phyloP scores from a whole-genome alignment of 192 early-diverging fungal species.

The Coemansia sp. region DNA sequence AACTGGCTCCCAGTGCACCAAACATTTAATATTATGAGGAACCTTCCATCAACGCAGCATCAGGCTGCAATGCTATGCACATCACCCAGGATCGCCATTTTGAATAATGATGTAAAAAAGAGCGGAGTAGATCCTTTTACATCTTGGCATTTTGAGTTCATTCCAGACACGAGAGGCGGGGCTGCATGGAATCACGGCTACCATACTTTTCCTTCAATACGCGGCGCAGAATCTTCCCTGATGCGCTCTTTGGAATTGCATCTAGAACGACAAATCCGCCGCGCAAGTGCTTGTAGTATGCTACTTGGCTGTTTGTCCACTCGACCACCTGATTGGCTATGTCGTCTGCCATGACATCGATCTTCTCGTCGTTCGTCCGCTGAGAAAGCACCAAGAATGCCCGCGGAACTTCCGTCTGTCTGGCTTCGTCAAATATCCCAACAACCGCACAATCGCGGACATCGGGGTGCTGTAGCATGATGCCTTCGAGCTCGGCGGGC shows the following conservation, averaged over 20 bases:
- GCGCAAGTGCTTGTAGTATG: conserved; percentile 47
- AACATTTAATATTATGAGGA: too few species aligned
- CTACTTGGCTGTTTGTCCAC: conserved; percentile 32
- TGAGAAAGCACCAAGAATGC: conserved; percentile 29
- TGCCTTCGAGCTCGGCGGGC: conserved; percentile 81
- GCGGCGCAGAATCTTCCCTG: conserved; percentile 54
- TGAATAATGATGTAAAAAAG: neutral
- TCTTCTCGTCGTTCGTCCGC: conserved; percentile 2
- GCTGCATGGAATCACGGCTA: neutral
- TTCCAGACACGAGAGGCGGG: too few species aligned
- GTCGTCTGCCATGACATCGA: neutral
- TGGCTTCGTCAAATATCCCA: conserved; percentile 58
- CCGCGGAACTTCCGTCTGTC: conserved; percentile 57
- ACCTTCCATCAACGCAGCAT: too few species aligned
- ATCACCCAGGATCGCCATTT: neutral
- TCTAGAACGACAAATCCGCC: conserved; percentile 32
- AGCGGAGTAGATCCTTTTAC: neutral
- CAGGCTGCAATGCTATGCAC: neutral
- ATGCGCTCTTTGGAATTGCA: conserved; percentile 37
- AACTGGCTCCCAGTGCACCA: too few species aligned
- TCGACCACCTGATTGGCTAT: conserved; percentile 10
- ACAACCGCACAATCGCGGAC: conserved; percentile 71
- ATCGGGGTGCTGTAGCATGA: conserved; percentile 65
- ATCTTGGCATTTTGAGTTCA: neutral
- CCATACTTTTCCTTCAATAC: conserved; percentile 14